Percentiles rank a stretch among this genome's conserved stretches.
Evolutionary conservation across 2,329 filamentous ascomycete genomes (phyloP).

Genomic region (Phyllachora maydis): DNA sequence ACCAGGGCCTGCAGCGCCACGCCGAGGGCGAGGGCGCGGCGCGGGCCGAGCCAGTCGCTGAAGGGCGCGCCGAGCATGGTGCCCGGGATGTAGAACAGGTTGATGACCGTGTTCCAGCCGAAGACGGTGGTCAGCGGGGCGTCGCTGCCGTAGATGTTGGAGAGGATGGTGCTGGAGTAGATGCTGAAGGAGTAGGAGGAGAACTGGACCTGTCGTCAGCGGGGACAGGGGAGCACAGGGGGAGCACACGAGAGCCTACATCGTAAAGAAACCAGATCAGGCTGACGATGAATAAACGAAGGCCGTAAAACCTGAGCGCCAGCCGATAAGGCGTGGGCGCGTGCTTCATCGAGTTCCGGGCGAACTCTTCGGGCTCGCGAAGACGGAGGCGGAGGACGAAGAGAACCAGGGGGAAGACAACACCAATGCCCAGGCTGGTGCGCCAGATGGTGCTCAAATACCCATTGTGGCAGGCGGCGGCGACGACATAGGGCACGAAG

Average conservation of each 20-base stretch:
- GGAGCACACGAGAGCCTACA: no score
- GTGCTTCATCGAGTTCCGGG: conserved; percentile 46
- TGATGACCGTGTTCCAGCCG: conserved; percentile 78
- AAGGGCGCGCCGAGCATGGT: conserved; percentile 58
- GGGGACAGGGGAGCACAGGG: no score
- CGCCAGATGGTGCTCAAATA: conserved; percentile 66
- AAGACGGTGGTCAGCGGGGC: conserved; percentile 56
- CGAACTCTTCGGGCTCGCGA: conserved; percentile 61
- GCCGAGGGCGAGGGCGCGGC: conserved; percentile 49
- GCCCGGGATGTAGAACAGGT: conserved; percentile 75
- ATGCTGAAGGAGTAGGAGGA: conserved; percentile 70
- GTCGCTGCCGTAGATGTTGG: conserved; percentile 35
- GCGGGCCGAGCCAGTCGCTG: conserved; percentile 62
- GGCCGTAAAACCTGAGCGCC: conserved; percentile 48
- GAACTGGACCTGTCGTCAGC: no score
- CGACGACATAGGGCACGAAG: conserved; percentile 46
- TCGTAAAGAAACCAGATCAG: conserved; percentile 77
- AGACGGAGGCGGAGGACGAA: conserved; percentile 53
- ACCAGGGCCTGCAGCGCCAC: conserved; percentile 55
- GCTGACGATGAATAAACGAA: conserved; percentile 46
- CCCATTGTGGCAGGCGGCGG: conserved; percentile 31
- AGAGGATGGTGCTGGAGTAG: conserved; percentile 59
- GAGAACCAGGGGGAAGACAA: conserved; percentile 55
- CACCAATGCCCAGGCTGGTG: conserved; percentile 55
- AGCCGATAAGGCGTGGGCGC: conserved; percentile 32